These are phyloP conservation scores for Acanthamoeba triangularis DNA, from an alignment of 208 protist genomes.

Conservation along the genomic window DNA sequence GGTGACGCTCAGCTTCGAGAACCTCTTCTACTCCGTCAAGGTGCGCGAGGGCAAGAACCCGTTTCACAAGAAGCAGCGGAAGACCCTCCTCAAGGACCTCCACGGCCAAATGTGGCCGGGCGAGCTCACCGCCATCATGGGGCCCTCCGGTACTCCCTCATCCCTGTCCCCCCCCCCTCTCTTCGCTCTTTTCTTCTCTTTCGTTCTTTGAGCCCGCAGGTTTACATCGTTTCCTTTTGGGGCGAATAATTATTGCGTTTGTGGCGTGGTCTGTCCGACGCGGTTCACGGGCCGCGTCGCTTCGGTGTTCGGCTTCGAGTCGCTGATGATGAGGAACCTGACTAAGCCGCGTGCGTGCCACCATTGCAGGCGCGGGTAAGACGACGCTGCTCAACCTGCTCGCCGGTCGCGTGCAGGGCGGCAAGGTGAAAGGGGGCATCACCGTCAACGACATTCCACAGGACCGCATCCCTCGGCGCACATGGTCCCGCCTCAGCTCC, in stretches of 20 bases:
- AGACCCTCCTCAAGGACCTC: slow-evolving; percentile 71
- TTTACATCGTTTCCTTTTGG: too few relatives aligned
- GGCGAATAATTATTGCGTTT: too few relatives aligned
- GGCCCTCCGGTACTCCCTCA: slow-evolving; percentile 75
- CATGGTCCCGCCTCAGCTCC: slow-evolving; percentile 26
- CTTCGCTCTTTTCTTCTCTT: too few relatives aligned
- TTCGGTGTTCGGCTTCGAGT: too few relatives aligned
- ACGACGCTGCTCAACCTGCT: slow-evolving; percentile 64
- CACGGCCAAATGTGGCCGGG: slow-evolving; percentile 52
- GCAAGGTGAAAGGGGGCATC: slow-evolving; percentile 35
- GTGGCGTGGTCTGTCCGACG: too few relatives aligned
- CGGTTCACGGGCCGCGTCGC: too few relatives aligned
- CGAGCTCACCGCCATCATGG: slow-evolving; percentile 75
- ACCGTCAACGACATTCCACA: slow-evolving; percentile 50
- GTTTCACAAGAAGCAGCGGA: slow-evolving; percentile 25
- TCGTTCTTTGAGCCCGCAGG: too few relatives aligned
- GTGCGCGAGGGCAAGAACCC: slow-evolving; percentile 65
- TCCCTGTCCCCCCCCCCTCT: background rate
- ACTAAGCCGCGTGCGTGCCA: too few relatives aligned
- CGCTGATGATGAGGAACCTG: too few relatives aligned
- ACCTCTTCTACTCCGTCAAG: slow-evolving; percentile 75
- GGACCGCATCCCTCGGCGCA: background rate
- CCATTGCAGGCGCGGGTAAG: slow-evolving; percentile 74
- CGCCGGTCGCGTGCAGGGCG: slow-evolving; percentile 23
- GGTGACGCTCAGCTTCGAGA: slow-evolving; percentile 35